Evolutionary conservation across 768 basidiomycete species (phyloP), one percentile per base, ranked within the genome.

Genomic region (Arthromyces matolae): DNA sequence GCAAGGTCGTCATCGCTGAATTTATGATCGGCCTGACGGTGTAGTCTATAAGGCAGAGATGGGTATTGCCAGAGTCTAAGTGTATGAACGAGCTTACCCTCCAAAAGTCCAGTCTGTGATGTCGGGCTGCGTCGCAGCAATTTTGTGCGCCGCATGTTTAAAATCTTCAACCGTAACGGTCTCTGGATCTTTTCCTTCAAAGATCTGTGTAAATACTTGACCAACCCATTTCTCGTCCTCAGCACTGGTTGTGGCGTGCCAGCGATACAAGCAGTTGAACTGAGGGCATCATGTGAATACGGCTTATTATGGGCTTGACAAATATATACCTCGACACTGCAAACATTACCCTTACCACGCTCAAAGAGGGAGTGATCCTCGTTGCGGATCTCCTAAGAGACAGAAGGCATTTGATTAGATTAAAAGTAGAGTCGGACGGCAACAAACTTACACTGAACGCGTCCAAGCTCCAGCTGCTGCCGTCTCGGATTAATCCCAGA

Each of bases 271-370:
- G 56, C 85, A 86, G 57, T 92, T 92, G 71, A 92, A 92, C 84
- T 88, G 31, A 8, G 38, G 23, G 4, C 36, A 42, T 13, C 42
- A 55, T 22, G 1, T 38, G n/a, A 39, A 10, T n/a, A 16, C n/a
- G n/a, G n/a, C n/a, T n/a, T n/a, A n/a, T n/a, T n/a, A n/a, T n/a
- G n/a, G n/a, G n/a, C n/a, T n/a, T n/a, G n/a, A n/a, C n/a, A n/a
- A n/a, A n/a, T n/a, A n/a, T n/a, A n/a, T 51, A 86, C 86, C 74
- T 93, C 89, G 24, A 89, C 85, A 64, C 87, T 89, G 64, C 83
- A 85, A 12, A 80, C 78, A 59, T 93, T 92, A 2, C 90, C 89
- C 40, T 80, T 79, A 4, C 89, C 90, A 50, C 90, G 77, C 59
- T 89, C 86, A 36, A 90, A 87, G 8, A 84, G 59, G 4, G 78